These are phyloP conservation scores for Aspergillaceae sp. DNA, from an alignment of 2,329 filamentous ascomycete species.

Conservation along the genomic window DNA sequence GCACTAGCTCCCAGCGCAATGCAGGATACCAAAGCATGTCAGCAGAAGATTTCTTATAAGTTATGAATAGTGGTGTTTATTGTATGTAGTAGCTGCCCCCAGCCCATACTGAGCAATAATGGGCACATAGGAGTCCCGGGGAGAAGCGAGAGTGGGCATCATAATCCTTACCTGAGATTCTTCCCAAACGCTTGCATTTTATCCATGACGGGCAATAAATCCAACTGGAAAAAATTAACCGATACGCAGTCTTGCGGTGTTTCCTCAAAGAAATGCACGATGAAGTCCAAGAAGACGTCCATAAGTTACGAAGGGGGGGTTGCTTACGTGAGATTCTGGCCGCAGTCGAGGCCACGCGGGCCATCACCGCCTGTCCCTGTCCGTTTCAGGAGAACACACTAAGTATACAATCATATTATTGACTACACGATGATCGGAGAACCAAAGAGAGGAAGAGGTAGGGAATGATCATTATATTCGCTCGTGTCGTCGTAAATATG, in stretches of 20 bases:
- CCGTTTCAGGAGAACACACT: slow-evolving; percentile 4
- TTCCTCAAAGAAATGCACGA: background rate
- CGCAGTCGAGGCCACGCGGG: slow-evolving; percentile 2
- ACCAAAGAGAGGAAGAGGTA: no score
- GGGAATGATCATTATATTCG: no score
- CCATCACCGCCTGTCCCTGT: slow-evolving; percentile 16
- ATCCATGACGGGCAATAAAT: slow-evolving; percentile 45
- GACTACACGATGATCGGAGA: no score
- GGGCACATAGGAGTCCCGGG: no score
- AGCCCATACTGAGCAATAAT: no score
- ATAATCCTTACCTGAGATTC: slow-evolving; percentile 52
- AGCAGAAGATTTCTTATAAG: slow-evolving; percentile 17
- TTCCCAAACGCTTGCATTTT: slow-evolving; percentile 63
- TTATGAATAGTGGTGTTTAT: no score
- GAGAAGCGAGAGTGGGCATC: slow-evolving; percentile 1
- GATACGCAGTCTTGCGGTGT: no score
- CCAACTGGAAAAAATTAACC: background rate
- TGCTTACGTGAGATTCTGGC: background rate
- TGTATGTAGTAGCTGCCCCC: no score
- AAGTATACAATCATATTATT: no score
- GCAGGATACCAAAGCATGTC: slow-evolving; percentile 17
- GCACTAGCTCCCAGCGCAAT: slow-evolving; percentile 55
- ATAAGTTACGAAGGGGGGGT: background rate
- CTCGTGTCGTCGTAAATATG: no score
- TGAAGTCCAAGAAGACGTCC: background rate